These are phyloP conservation scores for Leishmania martiniquensis DNA, from an alignment of 208 protist genomes.

Conservation along the genomic window DNA sequence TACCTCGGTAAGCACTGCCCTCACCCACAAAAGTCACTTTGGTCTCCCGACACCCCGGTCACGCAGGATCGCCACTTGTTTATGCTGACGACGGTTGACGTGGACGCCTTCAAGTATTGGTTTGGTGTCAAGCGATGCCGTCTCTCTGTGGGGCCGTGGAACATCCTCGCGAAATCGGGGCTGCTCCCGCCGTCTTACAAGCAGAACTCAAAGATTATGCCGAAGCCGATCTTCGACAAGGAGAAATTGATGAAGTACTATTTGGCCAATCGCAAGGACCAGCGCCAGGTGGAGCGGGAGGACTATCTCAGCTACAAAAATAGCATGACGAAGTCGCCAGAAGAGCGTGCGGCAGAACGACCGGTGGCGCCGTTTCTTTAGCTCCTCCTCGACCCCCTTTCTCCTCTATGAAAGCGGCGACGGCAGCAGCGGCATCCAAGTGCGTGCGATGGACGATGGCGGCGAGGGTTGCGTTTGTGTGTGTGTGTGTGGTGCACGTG, in stretches of 20 bases:
- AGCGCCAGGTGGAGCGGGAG: constrained; percentile 54
- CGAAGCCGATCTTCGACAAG: constrained; percentile 92
- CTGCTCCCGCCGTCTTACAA: constrained; percentile 82
- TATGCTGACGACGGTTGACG: constrained; percentile 89
- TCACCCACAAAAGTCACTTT: constrained; percentile 93
- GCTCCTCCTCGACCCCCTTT: not conserved
- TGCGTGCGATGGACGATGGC: not conserved
- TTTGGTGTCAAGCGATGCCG: constrained; percentile 91
- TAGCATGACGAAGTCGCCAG: constrained; percentile 81
- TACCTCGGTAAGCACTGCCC: constrained; percentile 93
- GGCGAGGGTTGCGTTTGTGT: not conserved
- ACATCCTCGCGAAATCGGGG: constrained; percentile 85
- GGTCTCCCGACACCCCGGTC: constrained; percentile 91
- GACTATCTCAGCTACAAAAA: constrained; percentile 90
- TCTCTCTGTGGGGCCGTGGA: constrained; percentile 82
- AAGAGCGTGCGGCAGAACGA: constrained; percentile 74
- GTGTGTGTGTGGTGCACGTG: not conserved
- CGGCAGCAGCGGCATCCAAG: not conserved
- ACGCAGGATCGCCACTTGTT: constrained; percentile 92
- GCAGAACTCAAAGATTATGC: constrained; percentile 91
- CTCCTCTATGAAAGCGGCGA: no score
- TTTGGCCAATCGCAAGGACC: constrained; percentile 85
- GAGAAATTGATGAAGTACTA: constrained; percentile 90
- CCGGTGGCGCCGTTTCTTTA: constrained; percentile 84
- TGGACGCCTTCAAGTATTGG: constrained; percentile 94